A percentile compares a stretch with the other conserved stretches of the same genome.
phyloP scores from a whole-genome alignment of 176 grass and related monocot species.

The Neostapfia colusana region DNA sequence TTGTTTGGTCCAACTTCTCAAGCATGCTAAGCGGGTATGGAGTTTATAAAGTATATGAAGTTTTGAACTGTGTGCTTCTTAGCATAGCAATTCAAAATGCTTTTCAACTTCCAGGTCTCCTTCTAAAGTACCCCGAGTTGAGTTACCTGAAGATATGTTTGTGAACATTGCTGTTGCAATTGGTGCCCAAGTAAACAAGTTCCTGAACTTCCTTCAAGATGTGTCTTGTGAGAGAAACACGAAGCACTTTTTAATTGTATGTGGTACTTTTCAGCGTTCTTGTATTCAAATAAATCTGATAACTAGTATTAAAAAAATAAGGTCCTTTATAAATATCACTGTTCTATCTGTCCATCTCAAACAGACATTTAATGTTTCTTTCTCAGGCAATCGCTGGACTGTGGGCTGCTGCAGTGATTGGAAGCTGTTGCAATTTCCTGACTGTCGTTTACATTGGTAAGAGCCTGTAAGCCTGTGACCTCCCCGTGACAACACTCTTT shows the following conservation, averaged over 20 bases:
- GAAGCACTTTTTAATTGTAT: slow-evolving; percentile 82
- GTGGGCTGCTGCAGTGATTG: slow-evolving; percentile 70
- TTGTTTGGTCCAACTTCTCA: slow-evolving; percentile 73
- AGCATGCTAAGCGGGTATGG: slow-evolving; percentile 49
- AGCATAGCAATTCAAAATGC: neutral
- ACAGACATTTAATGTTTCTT: slow-evolving; percentile 2
- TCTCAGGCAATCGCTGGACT: slow-evolving; percentile 61
- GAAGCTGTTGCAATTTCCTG: slow-evolving; percentile 90
- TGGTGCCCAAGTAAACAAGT: slow-evolving; percentile 61
- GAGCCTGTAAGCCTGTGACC: neutral
- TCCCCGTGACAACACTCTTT: neutral
- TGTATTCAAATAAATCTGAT: neutral
- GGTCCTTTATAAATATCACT: neutral
- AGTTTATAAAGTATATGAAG: slow-evolving; percentile 8
- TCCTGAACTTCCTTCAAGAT: slow-evolving; percentile 72
- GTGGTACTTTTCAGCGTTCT: neutral
- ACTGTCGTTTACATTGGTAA: slow-evolving; percentile 91
- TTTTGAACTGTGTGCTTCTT: neutral
- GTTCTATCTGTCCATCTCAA: neutral
- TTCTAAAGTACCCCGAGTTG: slow-evolving; percentile 63
- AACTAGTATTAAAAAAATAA: neutral
- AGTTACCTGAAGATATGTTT: slow-evolving; percentile 71
- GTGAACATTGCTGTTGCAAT: slow-evolving; percentile 62
- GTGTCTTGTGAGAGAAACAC: slow-evolving; percentile 76
- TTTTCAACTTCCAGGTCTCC: slow-evolving; percentile 41